A percentile compares a stretch with the other conserved stretches of the same genome.
phyloP scores from a whole-genome alignment of 345 rosid genomes.

The Murraya koenigii region DNA sequence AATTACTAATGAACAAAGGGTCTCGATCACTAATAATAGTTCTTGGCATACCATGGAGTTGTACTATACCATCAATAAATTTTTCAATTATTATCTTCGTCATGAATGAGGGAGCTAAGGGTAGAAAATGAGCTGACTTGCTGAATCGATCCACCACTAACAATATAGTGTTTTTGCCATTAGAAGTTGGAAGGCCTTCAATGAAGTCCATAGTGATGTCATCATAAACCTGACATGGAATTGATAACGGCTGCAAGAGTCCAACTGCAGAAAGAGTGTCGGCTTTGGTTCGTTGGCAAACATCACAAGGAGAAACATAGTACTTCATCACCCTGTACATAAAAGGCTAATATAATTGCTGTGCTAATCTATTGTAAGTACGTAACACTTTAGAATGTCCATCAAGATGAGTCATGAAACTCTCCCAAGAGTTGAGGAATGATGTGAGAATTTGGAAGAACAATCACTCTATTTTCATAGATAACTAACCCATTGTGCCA shows the following conservation, averaged over 20 bases:
- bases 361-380: not conserved
- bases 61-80: not conserved
- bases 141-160: not conserved
- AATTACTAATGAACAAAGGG: no score
- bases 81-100: not conserved
- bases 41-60: not conserved
- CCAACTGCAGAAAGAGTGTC: not conserved
- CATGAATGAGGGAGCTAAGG: not conserved
- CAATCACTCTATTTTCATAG: not conserved
- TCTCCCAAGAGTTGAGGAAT: not conserved
- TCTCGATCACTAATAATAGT: no score
- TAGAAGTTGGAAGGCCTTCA: not conserved
- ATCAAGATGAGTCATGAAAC: not conserved
- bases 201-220: conserved; percentile 12
- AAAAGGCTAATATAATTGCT: conserved; percentile 15
- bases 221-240: not conserved
- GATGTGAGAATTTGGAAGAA: not conserved
- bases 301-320: not conserved
- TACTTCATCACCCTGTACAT: not conserved
- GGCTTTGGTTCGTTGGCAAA: not conserved
- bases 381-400: not conserved
- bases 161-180: not conserved
- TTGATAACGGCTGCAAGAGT: not conserved
- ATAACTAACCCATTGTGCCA: not conserved
- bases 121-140: not conserved